Evolutionary conservation across 805 yeast species (phyloP), one percentile per base, ranked within the genome.

Genomic region (Spencermartinsiella europaea): DNA sequence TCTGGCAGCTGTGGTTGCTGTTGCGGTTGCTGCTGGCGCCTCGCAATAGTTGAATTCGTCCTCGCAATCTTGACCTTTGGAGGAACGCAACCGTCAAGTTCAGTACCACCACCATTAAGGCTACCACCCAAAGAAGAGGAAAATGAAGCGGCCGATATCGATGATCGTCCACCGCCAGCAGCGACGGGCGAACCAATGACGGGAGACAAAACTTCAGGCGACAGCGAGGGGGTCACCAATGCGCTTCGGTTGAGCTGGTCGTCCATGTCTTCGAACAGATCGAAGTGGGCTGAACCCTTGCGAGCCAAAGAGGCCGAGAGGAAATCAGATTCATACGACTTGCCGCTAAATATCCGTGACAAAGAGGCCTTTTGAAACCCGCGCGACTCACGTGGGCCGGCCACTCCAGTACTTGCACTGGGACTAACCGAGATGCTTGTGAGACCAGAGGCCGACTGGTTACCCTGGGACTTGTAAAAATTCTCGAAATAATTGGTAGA

Each of bases 171-270:
- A 28, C 16, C 25, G 14, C 22, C 16, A 21, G 40, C 16, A 12
- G 22, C 12, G 17, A 20, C 16, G 8, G 45, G 16, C 31, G 46
- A 38, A 2, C 45, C 45, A n/a, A 39, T 31, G 19, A 37, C 35
- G 25, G 51, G 47, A 17, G 55, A 51, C 44, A 43, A 16, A 7
- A 50, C 42, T 39, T 49, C 49, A 10, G 55, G 55, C 20, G 55
- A 51, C 21, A 50, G 42, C 7, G 47, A 31, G 12, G 55, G 55
- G 12, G 55, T 51, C 17, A 39, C 55, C 31, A 49, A 21, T 2
- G 44, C 34, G 21, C 38, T 35, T 19, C 21, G 17, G 21, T 38
- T 44, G 21, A 31, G 20, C 33, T 35, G 39, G 21, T 47, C 49
- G 22, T 49, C 55, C 38, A 42, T 34, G 16, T 45, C 50, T 14